Evolutionary conservation across 768 basidiomycete species (phyloP).

Genomic region (Tulasnella sp.): DNA sequence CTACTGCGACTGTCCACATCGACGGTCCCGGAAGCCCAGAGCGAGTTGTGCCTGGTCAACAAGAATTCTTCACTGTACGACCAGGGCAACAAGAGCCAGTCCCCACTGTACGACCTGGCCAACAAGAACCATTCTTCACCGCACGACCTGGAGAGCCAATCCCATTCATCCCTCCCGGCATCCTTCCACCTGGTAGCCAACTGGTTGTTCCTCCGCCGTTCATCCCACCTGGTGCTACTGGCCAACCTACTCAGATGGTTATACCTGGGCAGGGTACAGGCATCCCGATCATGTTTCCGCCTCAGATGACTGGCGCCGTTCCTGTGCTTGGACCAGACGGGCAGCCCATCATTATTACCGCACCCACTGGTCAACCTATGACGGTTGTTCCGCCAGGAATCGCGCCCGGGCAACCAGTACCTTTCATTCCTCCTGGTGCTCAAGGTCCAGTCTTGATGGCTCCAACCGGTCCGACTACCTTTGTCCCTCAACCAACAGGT

Average conservation of each 20-base stretch:
- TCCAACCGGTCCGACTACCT: not conserved
- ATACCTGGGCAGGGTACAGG: not conserved
- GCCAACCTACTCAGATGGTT: not conserved
- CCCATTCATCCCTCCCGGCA: constrained; percentile 22
- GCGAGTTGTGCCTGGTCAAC: not conserved
- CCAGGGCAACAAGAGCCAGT: not conserved
- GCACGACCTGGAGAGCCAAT: not conserved
- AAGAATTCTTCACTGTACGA: not conserved
- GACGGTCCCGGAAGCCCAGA: not conserved
- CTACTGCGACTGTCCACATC: not conserved
- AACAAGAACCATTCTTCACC: not conserved
- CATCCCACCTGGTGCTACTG: constrained; percentile 19
- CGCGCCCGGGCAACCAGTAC: not conserved
- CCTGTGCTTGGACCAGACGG: constrained; percentile 17
- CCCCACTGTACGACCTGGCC: not conserved
- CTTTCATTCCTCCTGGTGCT: not conserved
- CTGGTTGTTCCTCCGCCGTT: constrained; percentile 40
- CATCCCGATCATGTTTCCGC: not conserved
- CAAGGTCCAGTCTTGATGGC: not conserved
- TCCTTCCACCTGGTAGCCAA: constrained; percentile 36
- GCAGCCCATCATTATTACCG: constrained; percentile 19
- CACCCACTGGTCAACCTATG: not conserved
- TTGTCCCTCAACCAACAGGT: not conserved
- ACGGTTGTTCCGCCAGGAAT: constrained; percentile 3
- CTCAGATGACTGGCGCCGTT: not conserved